A percentile compares a stretch with the other conserved stretches of the same genome.
These are phyloP conservation scores for Chlorella sp. DNA, from an alignment of 139 green algal genomes.

Conservation along the genomic window DNA sequence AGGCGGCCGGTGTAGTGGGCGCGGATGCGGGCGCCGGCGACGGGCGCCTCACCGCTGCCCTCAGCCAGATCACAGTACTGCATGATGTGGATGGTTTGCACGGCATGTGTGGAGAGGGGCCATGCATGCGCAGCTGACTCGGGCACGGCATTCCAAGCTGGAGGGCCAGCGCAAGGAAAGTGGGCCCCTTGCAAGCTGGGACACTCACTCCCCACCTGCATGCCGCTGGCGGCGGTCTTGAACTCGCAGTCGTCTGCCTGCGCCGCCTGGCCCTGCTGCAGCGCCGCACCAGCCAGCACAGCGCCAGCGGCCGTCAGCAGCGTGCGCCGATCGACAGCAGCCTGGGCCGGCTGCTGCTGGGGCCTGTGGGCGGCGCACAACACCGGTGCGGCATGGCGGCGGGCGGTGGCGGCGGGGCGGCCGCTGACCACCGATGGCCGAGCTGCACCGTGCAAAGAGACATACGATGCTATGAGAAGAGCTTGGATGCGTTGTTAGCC, in stretches of 20 bases:
- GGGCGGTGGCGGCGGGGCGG: background rate
- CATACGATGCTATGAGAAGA: background rate
- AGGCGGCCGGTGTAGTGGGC: slow-evolving; percentile 87
- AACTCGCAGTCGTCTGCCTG: background rate
- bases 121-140: too few relatives aligned
- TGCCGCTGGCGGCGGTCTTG: too few relatives aligned
- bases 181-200: too few relatives aligned
- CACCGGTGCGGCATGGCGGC: background rate
- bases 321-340: background rate
- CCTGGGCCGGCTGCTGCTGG: background rate
- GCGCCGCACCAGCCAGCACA: background rate
- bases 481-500: background rate
- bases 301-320: background rate
- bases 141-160: too few relatives aligned
- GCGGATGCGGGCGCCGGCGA: slow-evolving; percentile 19
- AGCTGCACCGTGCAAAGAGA: too few relatives aligned
- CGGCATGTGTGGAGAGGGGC: too few relatives aligned
- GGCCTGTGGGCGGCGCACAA: background rate
- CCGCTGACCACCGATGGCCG: background rate
- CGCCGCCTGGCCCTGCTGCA: slow-evolving; percentile 2
- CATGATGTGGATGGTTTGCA: slow-evolving; percentile 32
- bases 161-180: too few relatives aligned
- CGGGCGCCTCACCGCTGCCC: slow-evolving; percentile 61
- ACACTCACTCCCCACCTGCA: too few relatives aligned
- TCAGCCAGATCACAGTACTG: slow-evolving; percentile 67